Evolutionary conservation across 495 filamentous ascomycete species (phyloP).

Genomic region (Penicillium subrubescens): DNA sequence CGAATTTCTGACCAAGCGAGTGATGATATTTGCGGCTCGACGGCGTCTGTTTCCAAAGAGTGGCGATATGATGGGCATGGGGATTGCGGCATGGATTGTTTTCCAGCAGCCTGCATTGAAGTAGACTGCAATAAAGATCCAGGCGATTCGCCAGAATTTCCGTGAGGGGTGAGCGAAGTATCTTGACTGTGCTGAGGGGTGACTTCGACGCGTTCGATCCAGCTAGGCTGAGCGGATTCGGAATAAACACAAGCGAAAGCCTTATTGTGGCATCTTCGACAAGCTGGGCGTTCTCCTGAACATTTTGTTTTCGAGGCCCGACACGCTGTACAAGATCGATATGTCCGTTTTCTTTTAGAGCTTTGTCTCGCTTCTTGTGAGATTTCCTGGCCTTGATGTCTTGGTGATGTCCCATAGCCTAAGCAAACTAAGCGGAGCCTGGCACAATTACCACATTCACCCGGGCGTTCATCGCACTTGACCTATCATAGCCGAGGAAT

Average conservation of each 20-base stretch:
- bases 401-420: slow-evolving; percentile 20
- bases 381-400: slow-evolving; percentile 1
- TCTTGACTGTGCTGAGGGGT: background rate
- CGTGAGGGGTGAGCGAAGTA: background rate
- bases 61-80: background rate
- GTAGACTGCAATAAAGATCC: background rate
- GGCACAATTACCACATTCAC: slow-evolving; percentile 32
- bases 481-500: slow-evolving; percentile 20
- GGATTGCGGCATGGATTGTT: slow-evolving; percentile 1
- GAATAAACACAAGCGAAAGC: slow-evolving; percentile 32
- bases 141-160: background rate
- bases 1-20: slow-evolving; percentile 10
- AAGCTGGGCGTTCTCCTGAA: slow-evolving; percentile 37
- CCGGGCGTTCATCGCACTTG: slow-evolving; percentile 34
- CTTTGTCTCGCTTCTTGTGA: slow-evolving; percentile 1
- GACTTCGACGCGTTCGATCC: slow-evolving; percentile 25
- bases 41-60: background rate
- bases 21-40: background rate
- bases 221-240: slow-evolving; percentile 32
- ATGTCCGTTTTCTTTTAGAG: slow-evolving; percentile 32
- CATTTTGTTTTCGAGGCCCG: slow-evolving; percentile 38
- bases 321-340: slow-evolving; percentile 37
- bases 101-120: slow-evolving; percentile 1
- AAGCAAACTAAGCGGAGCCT: slow-evolving; percentile 29
- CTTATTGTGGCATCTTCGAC: slow-evolving; percentile 31